Evolutionary conservation across 176 grass and related monocot genomes (phyloP), one percentile per base, ranked within the genome.

Genomic region (Aegilops speltoides): DNA sequence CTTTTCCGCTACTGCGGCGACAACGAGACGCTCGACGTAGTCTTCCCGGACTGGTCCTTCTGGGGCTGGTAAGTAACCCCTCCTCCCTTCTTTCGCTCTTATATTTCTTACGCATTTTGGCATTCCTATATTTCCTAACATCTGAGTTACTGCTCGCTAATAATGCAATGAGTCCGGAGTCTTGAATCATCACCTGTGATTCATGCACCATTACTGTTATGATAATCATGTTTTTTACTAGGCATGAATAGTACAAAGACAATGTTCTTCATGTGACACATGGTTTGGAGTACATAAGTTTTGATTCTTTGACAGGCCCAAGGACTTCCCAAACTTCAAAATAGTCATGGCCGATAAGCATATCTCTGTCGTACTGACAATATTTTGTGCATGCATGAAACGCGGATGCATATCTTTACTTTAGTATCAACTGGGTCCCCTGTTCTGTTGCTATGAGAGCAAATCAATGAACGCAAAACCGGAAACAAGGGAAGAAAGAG

Each of bases 41-140:
- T 95, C 31, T 95, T 98, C 79, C 96, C 93, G 7, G 96, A 98
- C 37, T 98, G 93, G 96, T 90, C 96, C 79, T 98, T 98, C 91
- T 95, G 96, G 96, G 91, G 96, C 46, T 98, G 96, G 96, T 98
- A 95, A 93, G 88, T 75, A 92, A 86, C 80, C 79, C 34, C 37
- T 80, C 57, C 29, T 81, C 3, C 16, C 17, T 80, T 8, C 40
- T 12, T 63, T 82, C 19, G 17, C 24, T 31, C 37, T 48, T 68
- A 37, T 54, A 64, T 64, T 79, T 52, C 4, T 26, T 22, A 33
- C 43, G 10, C 28, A 61, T 81, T 32, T 25, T 1, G 25, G 4
- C 38, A 15, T 40, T 46, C 45, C 29, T 68, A 23, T 54, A 28
- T 75, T 48, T 48, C 26, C 16, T 59, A 74, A 83, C 10, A 73